Evolutionary conservation across 306 rosid species (phyloP).

Genomic region (Rosa lucieae): DNA sequence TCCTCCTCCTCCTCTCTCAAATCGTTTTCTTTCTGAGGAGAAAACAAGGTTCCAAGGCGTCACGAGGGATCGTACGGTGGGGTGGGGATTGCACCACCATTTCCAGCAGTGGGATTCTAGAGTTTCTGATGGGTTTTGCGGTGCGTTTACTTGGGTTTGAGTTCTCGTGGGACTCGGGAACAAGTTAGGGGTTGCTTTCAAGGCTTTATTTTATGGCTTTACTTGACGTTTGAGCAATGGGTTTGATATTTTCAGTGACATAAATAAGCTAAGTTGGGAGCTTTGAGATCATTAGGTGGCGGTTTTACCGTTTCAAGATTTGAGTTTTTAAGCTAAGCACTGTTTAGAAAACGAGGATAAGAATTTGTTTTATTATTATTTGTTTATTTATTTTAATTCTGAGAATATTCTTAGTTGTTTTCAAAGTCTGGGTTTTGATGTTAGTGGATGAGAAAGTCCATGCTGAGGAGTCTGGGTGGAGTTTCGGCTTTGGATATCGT

Average conservation of each 20-base stretch:
- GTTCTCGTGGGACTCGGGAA: background rate
- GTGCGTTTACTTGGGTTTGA: too few relatives aligned
- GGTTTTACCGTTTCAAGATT: conserved; percentile 6
- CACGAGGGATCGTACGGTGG: conserved; percentile 19
- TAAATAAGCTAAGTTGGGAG: conserved; percentile 11
- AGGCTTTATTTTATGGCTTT: background rate
- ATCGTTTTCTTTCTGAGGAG: background rate
- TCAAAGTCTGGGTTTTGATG: conserved; percentile 8
- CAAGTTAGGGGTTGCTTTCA: conserved; percentile 14
- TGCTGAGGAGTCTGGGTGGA: background rate
- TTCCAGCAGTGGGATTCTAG: conserved; percentile 10
- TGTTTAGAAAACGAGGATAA: background rate
- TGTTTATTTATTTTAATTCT: background rate
- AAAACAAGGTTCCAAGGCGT: background rate
- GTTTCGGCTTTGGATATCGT: conserved; percentile 10
- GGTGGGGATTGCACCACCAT: conserved; percentile 8
- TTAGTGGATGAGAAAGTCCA: conserved; percentile 11
- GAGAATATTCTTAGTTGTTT: background rate
- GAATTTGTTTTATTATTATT: background rate
- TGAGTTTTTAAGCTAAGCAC: background rate
- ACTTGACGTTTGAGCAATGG: conserved; percentile 8
- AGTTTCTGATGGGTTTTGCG: background rate
- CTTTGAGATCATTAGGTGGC: conserved; percentile 18
- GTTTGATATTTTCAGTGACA: background rate
- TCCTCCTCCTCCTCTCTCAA: background rate